Conservation (phyloP, 306 rosid genomes). For the Crotalaria pallida region DNA sequence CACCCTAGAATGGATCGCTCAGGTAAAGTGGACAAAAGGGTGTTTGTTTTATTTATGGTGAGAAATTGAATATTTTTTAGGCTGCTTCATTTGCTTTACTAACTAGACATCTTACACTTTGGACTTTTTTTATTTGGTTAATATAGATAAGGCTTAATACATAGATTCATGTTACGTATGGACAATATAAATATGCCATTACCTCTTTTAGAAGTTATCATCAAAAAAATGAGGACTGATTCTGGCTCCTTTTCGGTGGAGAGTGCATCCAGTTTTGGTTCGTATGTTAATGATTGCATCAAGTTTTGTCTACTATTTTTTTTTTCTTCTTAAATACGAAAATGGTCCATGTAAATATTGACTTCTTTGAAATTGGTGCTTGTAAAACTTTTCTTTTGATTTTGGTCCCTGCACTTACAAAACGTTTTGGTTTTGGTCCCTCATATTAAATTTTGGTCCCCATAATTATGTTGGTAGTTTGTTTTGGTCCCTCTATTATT, state of each 20-base stretch:
- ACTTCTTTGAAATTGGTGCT: too few relatives aligned
- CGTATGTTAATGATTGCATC: slow-evolving; percentile 32
- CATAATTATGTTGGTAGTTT: too few relatives aligned
- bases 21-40: slow-evolving; percentile 10
- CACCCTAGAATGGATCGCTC: slow-evolving; percentile 32
- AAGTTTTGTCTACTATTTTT: slow-evolving; percentile 19
- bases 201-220: background rate
- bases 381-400: too few relatives aligned
- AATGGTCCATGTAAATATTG: too few relatives aligned
- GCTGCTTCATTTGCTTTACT: background rate
- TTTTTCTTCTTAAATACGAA: too few relatives aligned
- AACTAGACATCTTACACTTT: background rate
- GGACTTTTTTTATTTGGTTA: slow-evolving; percentile 7
- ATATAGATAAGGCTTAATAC: background rate
- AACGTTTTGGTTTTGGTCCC: too few relatives aligned
- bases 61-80: background rate
- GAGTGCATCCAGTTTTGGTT: too few relatives aligned
- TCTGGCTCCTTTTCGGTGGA: too few relatives aligned
- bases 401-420: too few relatives aligned
- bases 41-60: slow-evolving; percentile 19
- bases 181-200: background rate
- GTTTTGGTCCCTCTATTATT: too few relatives aligned
- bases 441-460: too few relatives aligned
- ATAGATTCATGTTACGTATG: slow-evolving; percentile 38
- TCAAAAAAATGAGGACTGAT: background rate